Base-by-base conservation (phyloP, 2,329 filamentous ascomycete genomes). In the Cytospora piceae region DNA sequence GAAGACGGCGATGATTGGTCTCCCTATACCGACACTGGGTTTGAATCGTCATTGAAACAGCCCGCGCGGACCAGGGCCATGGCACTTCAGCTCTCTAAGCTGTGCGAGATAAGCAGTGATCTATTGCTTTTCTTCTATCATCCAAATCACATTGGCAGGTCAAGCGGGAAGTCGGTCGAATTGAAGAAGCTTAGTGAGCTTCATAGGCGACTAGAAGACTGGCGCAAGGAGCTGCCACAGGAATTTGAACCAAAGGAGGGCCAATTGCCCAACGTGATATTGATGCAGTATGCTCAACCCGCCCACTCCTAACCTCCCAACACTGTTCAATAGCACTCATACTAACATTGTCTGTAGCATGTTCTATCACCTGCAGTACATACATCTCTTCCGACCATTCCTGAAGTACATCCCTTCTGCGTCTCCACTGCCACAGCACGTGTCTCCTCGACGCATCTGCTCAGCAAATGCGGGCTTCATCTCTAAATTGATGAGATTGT, bases 301-400 rank as follows among this genome's bases (percentile, higher is more conserved):
- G 39, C 22, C 29, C 29, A 34, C 22, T 42, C 24, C 15, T 24
- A 3, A 24, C 46, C 46, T 14, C 11, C 8, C 55, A 46, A n/a
- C 27, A 27, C 31, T 24, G 34, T 22, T 27, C 14, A 4, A 15
- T 54, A 27, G 5, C n/a, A 31, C 15, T 29, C 5, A 49, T 22
- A 12, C 59, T 65, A 49, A 63, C 53, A 14, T 20, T 27, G 22
- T 6, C 9, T 3, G 11, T 72, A 97, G 94, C 80, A 98, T 98
- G 94, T 97, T 98, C 78, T 97, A 94, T 77, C 94, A 98, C 73
- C 84, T 98, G 0, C 88, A 97, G 56, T 96, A 96, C 74, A 96
- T 98, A 67, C 94, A 98, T 73, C 87, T 98, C 5, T 98, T 97
- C 81, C 88, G 94, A 6, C 94, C 95, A 0, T 98, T 98, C 74